A percentile compares a stretch with the other conserved stretches of the same genome.
Evolutionary conservation across 78 protist species (phyloP).

Genomic region (Dictyostelium discoideum): DNA sequence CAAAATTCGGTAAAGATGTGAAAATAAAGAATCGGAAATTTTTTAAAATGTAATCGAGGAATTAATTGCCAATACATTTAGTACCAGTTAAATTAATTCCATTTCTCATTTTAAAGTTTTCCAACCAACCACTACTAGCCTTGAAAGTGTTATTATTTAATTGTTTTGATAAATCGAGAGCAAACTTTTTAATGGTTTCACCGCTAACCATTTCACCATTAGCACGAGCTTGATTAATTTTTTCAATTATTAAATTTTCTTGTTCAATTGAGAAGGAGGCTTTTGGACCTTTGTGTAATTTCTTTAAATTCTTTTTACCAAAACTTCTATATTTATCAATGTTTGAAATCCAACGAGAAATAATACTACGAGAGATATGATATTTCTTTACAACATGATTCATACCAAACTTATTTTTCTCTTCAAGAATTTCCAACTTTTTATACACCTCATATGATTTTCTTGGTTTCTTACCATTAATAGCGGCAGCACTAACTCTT

Average conservation of each 20-base stretch:
- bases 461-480: slow-evolving; percentile 36
- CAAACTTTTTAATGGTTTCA: slow-evolving; percentile 55
- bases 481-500: background rate
- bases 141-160: slow-evolving; percentile 43
- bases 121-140: slow-evolving; percentile 65
- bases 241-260: slow-evolving; percentile 33
- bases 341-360: slow-evolving; percentile 61
- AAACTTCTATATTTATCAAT: slow-evolving; percentile 40
- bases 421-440: slow-evolving; percentile 57
- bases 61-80: background rate
- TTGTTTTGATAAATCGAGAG: slow-evolving; percentile 47
- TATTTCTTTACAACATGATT: slow-evolving; percentile 47
- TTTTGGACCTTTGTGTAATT: slow-evolving; percentile 71
- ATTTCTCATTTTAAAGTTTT: slow-evolving; percentile 62
- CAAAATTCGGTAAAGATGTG: background rate
- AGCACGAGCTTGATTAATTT: slow-evolving; percentile 11
- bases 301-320: slow-evolving; percentile 61
- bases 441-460: slow-evolving; percentile 62
- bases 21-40: background rate
- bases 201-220: slow-evolving; percentile 45
- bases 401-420: slow-evolving; percentile 58
- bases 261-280: slow-evolving; percentile 71
- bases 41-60: background rate
- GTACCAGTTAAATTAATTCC: slow-evolving; percentile 1
- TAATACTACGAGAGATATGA: slow-evolving; percentile 39